Conservation (phyloP, 441 rosid species). For the Erodium chrysanthum region DNA sequence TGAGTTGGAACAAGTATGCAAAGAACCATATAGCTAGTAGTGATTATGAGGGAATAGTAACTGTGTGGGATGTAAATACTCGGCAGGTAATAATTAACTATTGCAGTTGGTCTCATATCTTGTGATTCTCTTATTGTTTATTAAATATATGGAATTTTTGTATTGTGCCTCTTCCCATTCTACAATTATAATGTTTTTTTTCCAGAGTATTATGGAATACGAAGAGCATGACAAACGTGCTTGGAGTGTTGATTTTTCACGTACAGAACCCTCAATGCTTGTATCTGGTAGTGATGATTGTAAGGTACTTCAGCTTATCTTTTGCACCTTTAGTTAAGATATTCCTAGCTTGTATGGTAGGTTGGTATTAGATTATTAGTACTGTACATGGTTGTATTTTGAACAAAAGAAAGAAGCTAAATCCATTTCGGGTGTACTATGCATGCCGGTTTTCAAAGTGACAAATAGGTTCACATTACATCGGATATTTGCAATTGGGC, state of each 20-base stretch:
- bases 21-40: slow-evolving; percentile 97
- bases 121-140: background rate
- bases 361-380: slow-evolving; percentile 6
- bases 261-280: slow-evolving; percentile 92
- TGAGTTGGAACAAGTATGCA: slow-evolving; percentile 92
- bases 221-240: slow-evolving; percentile 99
- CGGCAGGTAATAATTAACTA: slow-evolving; percentile 54
- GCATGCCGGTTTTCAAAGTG: background rate
- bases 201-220: slow-evolving; percentile 70
- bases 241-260: slow-evolving; percentile 98
- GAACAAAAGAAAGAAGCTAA: background rate
- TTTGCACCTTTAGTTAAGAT: slow-evolving; percentile 12
- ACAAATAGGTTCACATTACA: background rate
- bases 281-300: slow-evolving; percentile 93
- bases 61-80: slow-evolving; percentile 94
- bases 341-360: slow-evolving; percentile 6
- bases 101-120: background rate
- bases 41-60: slow-evolving; percentile 96
- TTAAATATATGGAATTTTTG: background rate
- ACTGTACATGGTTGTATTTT: background rate
- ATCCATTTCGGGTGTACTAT: background rate
- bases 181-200: background rate
- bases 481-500: background rate
- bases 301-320: slow-evolving; percentile 39
- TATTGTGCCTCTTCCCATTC: background rate